phyloP scores from a whole-genome alignment of 1,139 yeast species.

The Lodderomyces parapsilosis region DNA sequence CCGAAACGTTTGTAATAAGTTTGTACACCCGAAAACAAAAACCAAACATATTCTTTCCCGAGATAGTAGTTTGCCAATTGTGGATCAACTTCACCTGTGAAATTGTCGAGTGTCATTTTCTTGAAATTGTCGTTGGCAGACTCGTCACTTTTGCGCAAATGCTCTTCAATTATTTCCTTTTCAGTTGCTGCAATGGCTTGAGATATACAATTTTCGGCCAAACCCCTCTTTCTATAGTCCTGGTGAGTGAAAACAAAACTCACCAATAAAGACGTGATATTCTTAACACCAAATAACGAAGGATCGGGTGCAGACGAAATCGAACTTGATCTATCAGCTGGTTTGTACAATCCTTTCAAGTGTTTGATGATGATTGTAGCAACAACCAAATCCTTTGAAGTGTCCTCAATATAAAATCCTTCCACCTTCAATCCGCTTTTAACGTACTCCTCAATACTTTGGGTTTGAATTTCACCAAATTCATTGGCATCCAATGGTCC shows the following conservation, averaged over 20 bases:
- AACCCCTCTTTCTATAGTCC: conserved; percentile 29
- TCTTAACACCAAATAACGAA: conserved; percentile 31
- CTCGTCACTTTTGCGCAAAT: conserved; percentile 22
- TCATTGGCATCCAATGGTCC: conserved; percentile 24
- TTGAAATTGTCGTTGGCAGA: conserved; percentile 28
- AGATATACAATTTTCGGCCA: conserved; percentile 28
- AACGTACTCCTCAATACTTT: conserved; percentile 16
- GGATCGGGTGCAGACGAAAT: conserved; percentile 36
- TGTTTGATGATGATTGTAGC: conserved; percentile 28
- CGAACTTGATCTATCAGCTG: conserved; percentile 27
- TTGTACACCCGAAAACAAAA: conserved; percentile 36
- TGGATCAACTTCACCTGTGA: conserved; percentile 28
- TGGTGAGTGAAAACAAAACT: conserved; percentile 30
- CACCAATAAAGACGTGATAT: conserved; percentile 27
- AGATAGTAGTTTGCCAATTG: conserved; percentile 36
- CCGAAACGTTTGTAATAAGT: conserved; percentile 37
- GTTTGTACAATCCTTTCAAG: conserved; percentile 31
- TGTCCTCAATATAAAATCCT: conserved; percentile 32
- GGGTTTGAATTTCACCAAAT: conserved; percentile 23
- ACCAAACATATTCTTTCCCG: conserved; percentile 40
- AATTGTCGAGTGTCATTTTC: conserved; percentile 27
- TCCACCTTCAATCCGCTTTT: conserved; percentile 16
- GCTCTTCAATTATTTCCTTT: conserved; percentile 25
- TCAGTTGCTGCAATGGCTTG: conserved; percentile 35
- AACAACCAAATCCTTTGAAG: conserved; percentile 22